phyloP scores from a whole-genome alignment of 177 flowering plant species.

The Tripterygium wilfordii region DNA sequence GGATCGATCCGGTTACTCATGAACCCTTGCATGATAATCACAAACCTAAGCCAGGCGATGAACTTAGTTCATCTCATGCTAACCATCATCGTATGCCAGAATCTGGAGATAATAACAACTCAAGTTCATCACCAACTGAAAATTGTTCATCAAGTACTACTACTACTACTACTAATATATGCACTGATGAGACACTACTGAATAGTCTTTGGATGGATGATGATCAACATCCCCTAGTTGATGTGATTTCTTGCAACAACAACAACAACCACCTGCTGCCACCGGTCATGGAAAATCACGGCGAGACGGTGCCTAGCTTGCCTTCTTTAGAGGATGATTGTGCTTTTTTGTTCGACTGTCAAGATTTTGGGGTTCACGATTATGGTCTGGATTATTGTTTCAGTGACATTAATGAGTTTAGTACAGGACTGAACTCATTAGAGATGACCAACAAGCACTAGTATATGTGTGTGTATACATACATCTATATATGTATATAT shows the following conservation, averaged over 20 bases:
- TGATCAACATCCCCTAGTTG: constrained; percentile 12
- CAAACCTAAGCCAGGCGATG: constrained; percentile 6
- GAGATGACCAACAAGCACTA: constrained; percentile 18
- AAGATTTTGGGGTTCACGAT: constrained; percentile 59
- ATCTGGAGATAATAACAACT: constrained; percentile 1
- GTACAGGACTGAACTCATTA: constrained; percentile 15
- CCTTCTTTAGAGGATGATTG: constrained; percentile 33
- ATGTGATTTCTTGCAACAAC: constrained; percentile 26
- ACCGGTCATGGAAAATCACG: too few species aligned
- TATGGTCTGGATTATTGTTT: constrained; percentile 48
- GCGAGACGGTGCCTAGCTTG: too few species aligned
- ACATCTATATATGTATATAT: too few species aligned
- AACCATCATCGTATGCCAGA: background rate
- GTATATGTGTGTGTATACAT: too few species aligned
- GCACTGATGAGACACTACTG: constrained; percentile 28
- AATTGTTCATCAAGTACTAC: too few species aligned
- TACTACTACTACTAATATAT: constrained; percentile 16
- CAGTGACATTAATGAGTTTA: constrained; percentile 25
- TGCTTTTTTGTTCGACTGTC: constrained; percentile 46
- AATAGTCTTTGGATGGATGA: constrained; percentile 33
- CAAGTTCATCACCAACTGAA: constrained; percentile 16
- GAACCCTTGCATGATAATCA: constrained; percentile 36
- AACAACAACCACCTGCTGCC: constrained; percentile 6
- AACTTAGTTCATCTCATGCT: background rate
- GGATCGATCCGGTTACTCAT: constrained; percentile 67